A percentile compares a stretch with the other conserved stretches of the same genome.
These are phyloP conservation scores for Pisolithus albus DNA, from an alignment of 768 basidiomycete genomes.

Conservation along the genomic window DNA sequence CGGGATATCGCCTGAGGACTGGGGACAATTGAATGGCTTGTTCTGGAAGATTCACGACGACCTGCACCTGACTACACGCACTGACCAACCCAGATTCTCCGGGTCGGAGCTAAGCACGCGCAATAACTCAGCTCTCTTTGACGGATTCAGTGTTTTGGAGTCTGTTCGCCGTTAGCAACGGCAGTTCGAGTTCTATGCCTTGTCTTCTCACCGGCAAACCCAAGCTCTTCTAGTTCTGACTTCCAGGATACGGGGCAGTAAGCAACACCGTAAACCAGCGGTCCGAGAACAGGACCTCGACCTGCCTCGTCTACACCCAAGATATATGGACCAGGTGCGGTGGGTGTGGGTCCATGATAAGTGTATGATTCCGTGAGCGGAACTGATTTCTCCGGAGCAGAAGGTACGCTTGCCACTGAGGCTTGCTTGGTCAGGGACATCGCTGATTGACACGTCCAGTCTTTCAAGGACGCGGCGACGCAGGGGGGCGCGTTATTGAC, in stretches of 20 bases:
- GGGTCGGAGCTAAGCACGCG: conserved; percentile 64
- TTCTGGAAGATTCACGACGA: neutral
- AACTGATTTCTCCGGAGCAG: conserved; percentile 49
- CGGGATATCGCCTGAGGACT: conserved; percentile 89
- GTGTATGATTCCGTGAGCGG: conserved; percentile 69
- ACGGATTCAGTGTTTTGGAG: conserved; percentile 82
- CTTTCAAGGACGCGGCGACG: too few relatives aligned
- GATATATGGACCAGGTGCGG: conserved; percentile 73
- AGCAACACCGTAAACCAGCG: conserved; percentile 92
- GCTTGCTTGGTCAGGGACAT: neutral
- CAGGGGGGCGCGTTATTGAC: too few relatives aligned
- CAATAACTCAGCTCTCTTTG: conserved; percentile 58
- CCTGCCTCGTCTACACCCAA: conserved; percentile 99
- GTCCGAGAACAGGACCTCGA: conserved; percentile 90
- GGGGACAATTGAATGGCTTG: conserved; percentile 3
- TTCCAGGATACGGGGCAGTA: conserved; percentile 82
- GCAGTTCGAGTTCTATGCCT: neutral
- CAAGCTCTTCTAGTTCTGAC: conserved; percentile 66
- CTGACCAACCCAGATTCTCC: conserved; percentile 72
- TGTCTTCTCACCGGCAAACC: conserved; percentile 72
- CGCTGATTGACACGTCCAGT: too few relatives aligned
- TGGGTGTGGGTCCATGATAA: conserved; percentile 67
- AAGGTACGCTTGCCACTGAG: conserved; percentile 35
- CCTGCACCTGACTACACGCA: conserved; percentile 62
- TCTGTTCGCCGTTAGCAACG: conserved; percentile 41